Conservation (phyloP, 441 rosid species). For the Geranium incanum region DNA sequence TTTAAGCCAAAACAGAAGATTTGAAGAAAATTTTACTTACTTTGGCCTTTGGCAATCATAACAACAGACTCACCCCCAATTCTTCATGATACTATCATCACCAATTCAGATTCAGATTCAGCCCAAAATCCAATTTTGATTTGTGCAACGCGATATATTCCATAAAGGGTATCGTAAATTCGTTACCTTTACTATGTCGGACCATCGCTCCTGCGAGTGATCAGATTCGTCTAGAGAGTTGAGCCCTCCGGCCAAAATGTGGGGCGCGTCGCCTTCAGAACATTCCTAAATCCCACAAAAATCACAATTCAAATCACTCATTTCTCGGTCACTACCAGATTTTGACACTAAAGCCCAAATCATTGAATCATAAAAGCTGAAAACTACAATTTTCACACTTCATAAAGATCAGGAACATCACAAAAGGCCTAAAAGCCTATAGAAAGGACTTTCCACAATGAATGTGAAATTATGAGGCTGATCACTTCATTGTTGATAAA, state of each 20-base stretch:
- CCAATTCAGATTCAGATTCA: no score
- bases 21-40: background rate
- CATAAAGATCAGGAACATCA: no score
- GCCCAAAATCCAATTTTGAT: no score
- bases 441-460: no score
- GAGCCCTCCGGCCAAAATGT: conserved; percentile 66
- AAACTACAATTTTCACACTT: no score
- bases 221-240: conserved; percentile 71
- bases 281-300: conserved; percentile 45
- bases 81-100: conserved; percentile 58
- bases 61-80: conserved; percentile 24
- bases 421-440: no score
- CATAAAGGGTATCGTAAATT: background rate
- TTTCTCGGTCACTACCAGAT: background rate
- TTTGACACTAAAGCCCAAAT: background rate
- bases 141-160: no score
- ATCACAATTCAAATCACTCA: background rate
- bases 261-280: conserved; percentile 69
- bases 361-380: background rate
- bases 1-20: no score
- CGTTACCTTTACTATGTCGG: conserved; percentile 63
- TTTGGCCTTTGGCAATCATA: conserved; percentile 3
- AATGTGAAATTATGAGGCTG: no score
- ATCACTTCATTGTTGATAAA: no score
- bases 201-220: conserved; percentile 75